These are phyloP conservation scores for Crithidia mellificae DNA, from an alignment of 208 protist species.

Conservation along the genomic window DNA sequence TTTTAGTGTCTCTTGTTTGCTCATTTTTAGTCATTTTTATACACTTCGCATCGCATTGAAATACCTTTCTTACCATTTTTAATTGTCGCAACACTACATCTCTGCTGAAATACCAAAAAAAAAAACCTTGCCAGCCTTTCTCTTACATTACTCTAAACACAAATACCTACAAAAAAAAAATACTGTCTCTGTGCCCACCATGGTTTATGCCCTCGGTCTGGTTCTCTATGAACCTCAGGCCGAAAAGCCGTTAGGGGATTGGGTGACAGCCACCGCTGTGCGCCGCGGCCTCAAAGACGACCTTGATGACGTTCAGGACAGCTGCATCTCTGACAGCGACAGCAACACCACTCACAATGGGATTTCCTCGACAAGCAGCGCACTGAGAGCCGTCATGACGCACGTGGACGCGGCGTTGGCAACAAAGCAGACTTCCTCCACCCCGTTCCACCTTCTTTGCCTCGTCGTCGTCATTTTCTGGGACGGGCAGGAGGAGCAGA, in stretches of 20 bases:
- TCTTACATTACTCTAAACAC: too few relatives aligned
- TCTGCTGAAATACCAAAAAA: too few relatives aligned
- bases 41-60: too few relatives aligned
- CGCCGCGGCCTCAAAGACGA: slow-evolving; percentile 15
- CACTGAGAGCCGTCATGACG: background rate
- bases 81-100: too few relatives aligned
- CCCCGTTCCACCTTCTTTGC: slow-evolving; percentile 16
- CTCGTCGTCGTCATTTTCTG: slow-evolving; percentile 75
- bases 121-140: too few relatives aligned
- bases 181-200: background rate
- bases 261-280: slow-evolving; percentile 32
- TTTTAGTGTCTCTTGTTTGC: too few relatives aligned
- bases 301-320: slow-evolving; percentile 17
- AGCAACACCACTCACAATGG: background rate
- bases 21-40: too few relatives aligned
- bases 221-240: slow-evolving; percentile 45
- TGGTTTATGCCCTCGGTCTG: slow-evolving; percentile 30
- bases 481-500: slow-evolving; percentile 63
- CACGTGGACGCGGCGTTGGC: slow-evolving; percentile 16
- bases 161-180: too few relatives aligned
- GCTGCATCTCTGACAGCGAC: slow-evolving; percentile 7
- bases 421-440: background rate
- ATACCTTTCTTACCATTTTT: too few relatives aligned
- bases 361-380: too few relatives aligned
- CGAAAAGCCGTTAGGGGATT: slow-evolving; percentile 33